phyloP scores from a whole-genome alignment of 2,329 filamentous ascomycete species.

The Botrytis cinerea region DNA sequence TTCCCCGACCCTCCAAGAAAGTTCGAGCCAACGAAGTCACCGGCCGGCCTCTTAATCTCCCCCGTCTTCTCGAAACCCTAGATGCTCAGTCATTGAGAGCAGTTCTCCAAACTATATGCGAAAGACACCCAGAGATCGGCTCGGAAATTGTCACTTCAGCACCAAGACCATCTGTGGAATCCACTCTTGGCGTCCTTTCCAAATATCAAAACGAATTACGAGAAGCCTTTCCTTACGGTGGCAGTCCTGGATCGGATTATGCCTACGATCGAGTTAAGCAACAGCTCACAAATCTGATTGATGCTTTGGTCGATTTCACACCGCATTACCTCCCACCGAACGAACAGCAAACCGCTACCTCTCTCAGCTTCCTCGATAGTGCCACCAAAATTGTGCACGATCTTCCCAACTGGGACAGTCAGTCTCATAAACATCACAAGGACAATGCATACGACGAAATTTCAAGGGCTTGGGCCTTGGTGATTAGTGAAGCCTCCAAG shows the following conservation, averaged over 20 bases:
- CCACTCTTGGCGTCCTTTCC: conserved; percentile 76
- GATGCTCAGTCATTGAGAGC: conserved; percentile 80
- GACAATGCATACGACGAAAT: conserved; percentile 96
- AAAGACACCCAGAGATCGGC: conserved; percentile 81
- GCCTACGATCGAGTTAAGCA: conserved; percentile 91
- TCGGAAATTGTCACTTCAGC: conserved; percentile 82
- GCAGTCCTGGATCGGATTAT: conserved; percentile 84
- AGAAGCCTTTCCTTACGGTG: conserved; percentile 80
- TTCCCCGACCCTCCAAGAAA: conserved; percentile 67
- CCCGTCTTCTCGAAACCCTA: conserved; percentile 90
- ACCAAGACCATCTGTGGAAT: conserved; percentile 81
- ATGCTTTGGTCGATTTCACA: conserved; percentile 91
- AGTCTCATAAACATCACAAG: conserved; percentile 87
- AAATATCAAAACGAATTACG: conserved; percentile 80
- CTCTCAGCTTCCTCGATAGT: conserved; percentile 83
- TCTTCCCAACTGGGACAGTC: conserved; percentile 87
- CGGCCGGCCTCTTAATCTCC: conserved; percentile 64
- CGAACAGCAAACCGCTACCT: conserved; percentile 80
- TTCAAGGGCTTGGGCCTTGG: conserved; percentile 86
- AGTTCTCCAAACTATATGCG: conserved; percentile 88
- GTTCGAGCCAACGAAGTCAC: conserved; percentile 64
- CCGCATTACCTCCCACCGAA: conserved; percentile 92
- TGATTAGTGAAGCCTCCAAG: conserved; percentile 89
- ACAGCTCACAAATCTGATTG: conserved; percentile 75
- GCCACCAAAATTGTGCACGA: conserved; percentile 88